Evolutionary conservation across 2,329 filamentous ascomycete genomes (phyloP).

Genomic region (Phaeosphaeria sp.): DNA sequence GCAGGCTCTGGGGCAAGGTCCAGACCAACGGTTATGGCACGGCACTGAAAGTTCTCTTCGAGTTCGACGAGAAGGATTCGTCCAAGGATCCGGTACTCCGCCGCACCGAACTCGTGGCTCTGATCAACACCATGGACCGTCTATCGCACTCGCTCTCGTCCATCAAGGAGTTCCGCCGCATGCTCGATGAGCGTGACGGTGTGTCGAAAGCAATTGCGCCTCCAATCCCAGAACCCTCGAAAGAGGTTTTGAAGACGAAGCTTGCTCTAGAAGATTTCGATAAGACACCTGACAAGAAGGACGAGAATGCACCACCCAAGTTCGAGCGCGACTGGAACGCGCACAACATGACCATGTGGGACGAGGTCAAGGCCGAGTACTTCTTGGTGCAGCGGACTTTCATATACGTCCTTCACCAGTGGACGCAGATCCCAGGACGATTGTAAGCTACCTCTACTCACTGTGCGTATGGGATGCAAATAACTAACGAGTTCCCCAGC

Average conservation of each 20-base stretch:
- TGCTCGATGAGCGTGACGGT: conserved; percentile 53
- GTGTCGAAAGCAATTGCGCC: conserved; percentile 25
- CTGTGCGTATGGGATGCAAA: background rate
- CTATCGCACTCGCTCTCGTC: conserved; percentile 82
- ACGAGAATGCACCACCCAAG: conserved; percentile 51
- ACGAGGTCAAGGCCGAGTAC: conserved; percentile 70
- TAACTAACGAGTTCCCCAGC: conserved; percentile 42
- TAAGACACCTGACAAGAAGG: conserved; percentile 16
- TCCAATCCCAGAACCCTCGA: conserved; percentile 27
- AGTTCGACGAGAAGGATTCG: conserved; percentile 76
- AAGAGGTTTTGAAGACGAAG: conserved; percentile 42
- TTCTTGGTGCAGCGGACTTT: conserved; percentile 67
- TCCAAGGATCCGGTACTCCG: conserved; percentile 74
- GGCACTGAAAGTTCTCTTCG: conserved; percentile 93
- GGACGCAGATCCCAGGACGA: conserved; percentile 71
- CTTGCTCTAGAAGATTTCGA: conserved; percentile 30
- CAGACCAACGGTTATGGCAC: conserved; percentile 95
- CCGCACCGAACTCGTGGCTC: conserved; percentile 88
- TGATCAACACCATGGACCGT: conserved; percentile 92
- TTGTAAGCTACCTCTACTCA: conserved; percentile 68
- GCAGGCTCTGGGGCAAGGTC: conserved; percentile 95
- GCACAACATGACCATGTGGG: conserved; percentile 56
- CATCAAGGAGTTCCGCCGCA: conserved; percentile 72
- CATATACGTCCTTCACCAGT: conserved; percentile 72
- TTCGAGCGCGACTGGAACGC: conserved; percentile 51